Evolutionary conservation across 345 rosid species (phyloP), one percentile per base, ranked within the genome.

Genomic region (Euphorbia lathyris): DNA sequence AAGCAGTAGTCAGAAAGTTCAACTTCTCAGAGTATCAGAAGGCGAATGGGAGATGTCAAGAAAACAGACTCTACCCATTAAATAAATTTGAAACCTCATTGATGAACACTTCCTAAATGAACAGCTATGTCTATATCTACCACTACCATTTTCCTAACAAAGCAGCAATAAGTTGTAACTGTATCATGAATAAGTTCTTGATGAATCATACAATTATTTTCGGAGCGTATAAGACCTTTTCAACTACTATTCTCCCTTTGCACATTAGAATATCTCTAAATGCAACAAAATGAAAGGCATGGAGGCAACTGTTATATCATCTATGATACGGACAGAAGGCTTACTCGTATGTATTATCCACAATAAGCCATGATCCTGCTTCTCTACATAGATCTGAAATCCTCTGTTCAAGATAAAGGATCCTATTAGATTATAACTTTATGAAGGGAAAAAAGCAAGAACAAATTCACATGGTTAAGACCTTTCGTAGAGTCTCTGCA

Each of bases 271-370:
- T 45, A 55, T 65, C 51, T 42, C 8, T 7, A 59, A n/a, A 57
- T 50, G 22, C 51, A 56, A 23, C 7, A 13, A 27, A 47, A 64
- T 11, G 8, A 7, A 26, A 40, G 4, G 9, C 4, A 58, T 20
- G 53, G 10, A 43, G 17, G 57, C 16, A n/a, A 34, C 38, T 34
- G 38, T 34, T 34, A 34, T 34, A 34, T 34, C 38, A 34, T 34
- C 38, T 34, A 34, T 34, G 38, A 34, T 34, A 34, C 45, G 75
- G 65, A 62, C 58, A 58, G 63, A 81, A 58, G 53, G 81, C 97
- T 85, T 84, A 92, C 99, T 95, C 99, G 5, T 88, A 95, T 71
- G 99, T 95, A 77, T 95, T 95, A 80, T 95, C 99, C 11, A 95
- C 92, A 71, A 95, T 86, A 61, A 95, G 92, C 99, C 98, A 95